Evolutionary conservation across 1,284 basidiomycete species (phyloP).

Genomic region (Cryptococcus jaspeensis): DNA sequence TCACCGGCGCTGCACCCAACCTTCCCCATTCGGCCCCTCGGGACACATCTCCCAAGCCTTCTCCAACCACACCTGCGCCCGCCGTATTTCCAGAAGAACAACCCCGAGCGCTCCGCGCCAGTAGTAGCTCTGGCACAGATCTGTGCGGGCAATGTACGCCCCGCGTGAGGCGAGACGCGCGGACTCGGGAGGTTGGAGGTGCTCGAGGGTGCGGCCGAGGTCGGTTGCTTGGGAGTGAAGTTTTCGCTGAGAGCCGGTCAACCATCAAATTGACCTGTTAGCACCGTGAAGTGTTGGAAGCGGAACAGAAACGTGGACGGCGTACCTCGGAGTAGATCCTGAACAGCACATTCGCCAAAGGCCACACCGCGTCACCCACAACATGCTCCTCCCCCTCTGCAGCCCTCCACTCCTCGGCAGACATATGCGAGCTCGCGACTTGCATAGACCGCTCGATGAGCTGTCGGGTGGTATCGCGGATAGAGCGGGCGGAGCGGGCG

Average conservation of each 20-base stretch:
- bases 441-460: conserved; percentile 38
- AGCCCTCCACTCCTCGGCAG: conserved; percentile 21
- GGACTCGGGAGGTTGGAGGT: conserved; percentile 34
- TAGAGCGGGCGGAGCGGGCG: conserved; percentile 31
- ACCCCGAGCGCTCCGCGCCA: conserved; percentile 44
- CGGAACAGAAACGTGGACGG: neutral
- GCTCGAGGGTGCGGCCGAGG: conserved; percentile 27
- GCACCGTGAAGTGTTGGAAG: neutral
- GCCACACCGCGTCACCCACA: conserved; percentile 40
- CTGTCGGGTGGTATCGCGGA: conserved; percentile 41
- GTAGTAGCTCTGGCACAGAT: conserved; percentile 43
- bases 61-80: conserved; percentile 37
- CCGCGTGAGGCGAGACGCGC: conserved; percentile 30
- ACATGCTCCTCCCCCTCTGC: conserved; percentile 5
- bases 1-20: conserved; percentile 38
- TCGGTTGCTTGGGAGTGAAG: conserved; percentile 44
- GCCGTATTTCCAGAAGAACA: conserved; percentile 38
- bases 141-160: conserved; percentile 15
- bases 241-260: conserved; percentile 34
- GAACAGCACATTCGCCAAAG: conserved; percentile 40
- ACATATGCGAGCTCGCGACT: conserved; percentile 25
- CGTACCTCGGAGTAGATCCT: conserved; percentile 39
- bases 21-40: conserved; percentile 4
- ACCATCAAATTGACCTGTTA: too few species aligned
- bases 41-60: conserved; percentile 38